Base-by-base conservation (phyloP, 1,139 yeast species). In the Zygosaccharomyces pseudobailii region DNA sequence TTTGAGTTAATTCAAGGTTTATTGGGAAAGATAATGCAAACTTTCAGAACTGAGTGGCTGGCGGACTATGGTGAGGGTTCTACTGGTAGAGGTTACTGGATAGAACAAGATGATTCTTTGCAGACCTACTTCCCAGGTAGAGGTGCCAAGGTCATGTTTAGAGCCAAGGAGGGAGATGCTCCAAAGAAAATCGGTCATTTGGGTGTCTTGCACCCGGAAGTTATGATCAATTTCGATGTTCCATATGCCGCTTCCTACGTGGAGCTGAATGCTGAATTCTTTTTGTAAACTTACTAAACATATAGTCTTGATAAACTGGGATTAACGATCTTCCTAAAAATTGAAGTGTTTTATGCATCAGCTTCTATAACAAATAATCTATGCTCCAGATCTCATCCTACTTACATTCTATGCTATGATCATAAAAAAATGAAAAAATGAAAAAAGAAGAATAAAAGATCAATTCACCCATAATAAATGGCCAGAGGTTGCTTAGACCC, bases 151-250 rank as follows among this genome's bases (percentile, higher is more conserved):
- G 77, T 94, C 51, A 79, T 76, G 69, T 86, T 82, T 73, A 80
- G 95, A 72, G 71, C 76, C 49, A 75, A 72, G 51, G 78, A 79
- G 53, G 84, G 80, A 49, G 83, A 69, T 24, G 71, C 76, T 38
- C 76, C 74, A 24, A 70, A 74, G 55, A 79, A 73, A 45, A 78
- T 94, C 61, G 99, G 99, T 56, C 72, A 81, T 42, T 74, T 94
- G 58, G 99, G 99, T 66, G 97, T 89, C 49, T 75, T 94, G 63
- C 99, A 94, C 68, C 99, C 99, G 32, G 89, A 87, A 64, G 98
- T 94, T 49, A 76, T 90, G 78, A 76, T 76, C 57, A 73, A 78
- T 63, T 94, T 89, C 64, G 97, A 89, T 56, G 80, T 94, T 55
- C 97, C 97, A 46, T 88, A 85, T 65, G 97, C 96, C 61, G 89